Percentiles rank a stretch among this genome's conserved stretches.
phyloP scores from a whole-genome alignment of 2,329 filamentous ascomycete species.

The Fusarium sp. region DNA sequence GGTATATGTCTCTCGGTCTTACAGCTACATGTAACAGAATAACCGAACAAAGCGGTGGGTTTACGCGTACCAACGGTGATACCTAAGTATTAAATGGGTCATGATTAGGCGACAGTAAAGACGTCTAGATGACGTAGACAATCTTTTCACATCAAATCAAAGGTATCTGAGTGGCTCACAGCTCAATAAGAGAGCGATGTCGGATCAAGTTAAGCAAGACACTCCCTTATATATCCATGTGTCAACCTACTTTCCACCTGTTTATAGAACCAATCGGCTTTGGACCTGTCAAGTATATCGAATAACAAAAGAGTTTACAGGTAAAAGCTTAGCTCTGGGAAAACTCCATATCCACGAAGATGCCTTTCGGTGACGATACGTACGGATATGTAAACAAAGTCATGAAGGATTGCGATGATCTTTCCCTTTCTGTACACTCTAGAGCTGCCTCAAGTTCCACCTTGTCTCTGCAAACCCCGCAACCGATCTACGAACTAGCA shows the following conservation, averaged over 20 bases:
- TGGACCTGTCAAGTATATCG: neutral
- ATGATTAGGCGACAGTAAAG: neutral
- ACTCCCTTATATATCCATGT: constrained; percentile 11
- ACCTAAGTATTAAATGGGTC: neutral
- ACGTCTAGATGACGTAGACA: constrained; percentile 4
- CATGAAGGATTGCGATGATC: constrained; percentile 19
- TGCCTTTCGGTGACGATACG: constrained; percentile 11
- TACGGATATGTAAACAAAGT: constrained; percentile 17
- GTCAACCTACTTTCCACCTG: neutral
- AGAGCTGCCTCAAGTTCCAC: constrained; percentile 27
- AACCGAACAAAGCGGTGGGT: neutral
- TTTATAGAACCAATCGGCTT: neutral
- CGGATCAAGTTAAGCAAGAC: constrained; percentile 3
- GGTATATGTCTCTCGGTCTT: neutral
- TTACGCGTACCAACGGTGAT: neutral
- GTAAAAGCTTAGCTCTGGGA: constrained; percentile 12
- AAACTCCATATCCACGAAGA: constrained; percentile 15
- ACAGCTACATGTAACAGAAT: neutral
- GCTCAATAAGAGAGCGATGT: constrained; percentile 1
- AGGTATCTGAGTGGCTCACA: neutral
- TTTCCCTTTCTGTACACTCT: constrained; percentile 24
- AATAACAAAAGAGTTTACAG: constrained; percentile 1
- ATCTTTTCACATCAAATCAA: neutral
- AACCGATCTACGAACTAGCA: constrained; percentile 33
- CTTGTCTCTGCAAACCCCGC: constrained; percentile 32